Percentiles rank a stretch among this genome's conserved stretches.
Evolutionary conservation across 805 yeast species (phyloP).

Genomic region (Starmerella lactis-condensi): DNA sequence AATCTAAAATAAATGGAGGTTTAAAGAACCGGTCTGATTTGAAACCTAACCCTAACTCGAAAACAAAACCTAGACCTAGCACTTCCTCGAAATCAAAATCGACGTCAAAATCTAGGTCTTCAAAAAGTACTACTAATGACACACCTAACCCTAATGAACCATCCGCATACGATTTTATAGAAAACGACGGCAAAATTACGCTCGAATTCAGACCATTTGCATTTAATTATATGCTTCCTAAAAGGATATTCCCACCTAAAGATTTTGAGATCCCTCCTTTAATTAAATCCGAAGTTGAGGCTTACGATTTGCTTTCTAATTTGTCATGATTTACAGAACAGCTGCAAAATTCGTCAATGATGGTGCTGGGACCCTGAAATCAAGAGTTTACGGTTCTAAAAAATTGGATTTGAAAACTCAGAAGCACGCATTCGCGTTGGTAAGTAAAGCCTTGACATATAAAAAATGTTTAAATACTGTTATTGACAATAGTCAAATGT

Average conservation of each 20-base stretch:
- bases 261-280: constrained; percentile 11
- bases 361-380: constrained; percentile 17
- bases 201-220: constrained; percentile 11
- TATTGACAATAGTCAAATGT: constrained; percentile 48
- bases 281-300: constrained; percentile 6
- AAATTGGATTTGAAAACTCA: constrained; percentile 31
- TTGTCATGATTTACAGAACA: constrained; percentile 16
- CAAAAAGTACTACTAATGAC: no score
- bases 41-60: not conserved
- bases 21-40: no score
- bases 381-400: constrained; percentile 22
- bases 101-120: not conserved
- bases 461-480: constrained; percentile 44
- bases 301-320: constrained; percentile 7
- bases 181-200: not conserved
- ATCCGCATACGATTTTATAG: no score
- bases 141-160: no score
- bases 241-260: constrained; percentile 10
- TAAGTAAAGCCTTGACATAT: constrained; percentile 57
- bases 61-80: not conserved
- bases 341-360: constrained; percentile 17
- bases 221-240: constrained; percentile 12
- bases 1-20: no score
- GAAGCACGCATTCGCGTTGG: constrained; percentile 70
- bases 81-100: not conserved